Evolutionary conservation across 2,329 filamentous ascomycete genomes (phyloP).

Genomic region (Sporothrix inflata): DNA sequence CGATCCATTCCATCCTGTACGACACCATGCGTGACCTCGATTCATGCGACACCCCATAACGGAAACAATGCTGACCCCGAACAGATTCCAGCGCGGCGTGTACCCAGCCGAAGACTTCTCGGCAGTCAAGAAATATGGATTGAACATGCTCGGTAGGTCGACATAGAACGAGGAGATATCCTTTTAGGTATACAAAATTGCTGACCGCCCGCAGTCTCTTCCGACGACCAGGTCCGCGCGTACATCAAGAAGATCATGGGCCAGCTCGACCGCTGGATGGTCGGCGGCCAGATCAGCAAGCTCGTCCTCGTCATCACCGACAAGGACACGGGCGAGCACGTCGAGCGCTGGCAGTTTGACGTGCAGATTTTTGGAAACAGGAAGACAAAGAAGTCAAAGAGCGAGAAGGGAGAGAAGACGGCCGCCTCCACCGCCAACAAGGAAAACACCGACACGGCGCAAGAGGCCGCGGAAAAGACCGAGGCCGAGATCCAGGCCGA

Average conservation of each 20-base stretch:
- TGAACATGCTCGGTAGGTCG: slow-evolving; percentile 89
- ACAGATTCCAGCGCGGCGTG: slow-evolving; percentile 79
- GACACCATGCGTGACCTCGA: slow-evolving; percentile 35
- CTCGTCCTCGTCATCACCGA: slow-evolving; percentile 95
- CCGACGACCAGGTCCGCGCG: slow-evolving; percentile 96
- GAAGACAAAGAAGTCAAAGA: slow-evolving; percentile 35
- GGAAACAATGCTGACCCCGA: neutral
- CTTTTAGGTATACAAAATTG: too few species aligned
- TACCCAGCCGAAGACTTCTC: slow-evolving; percentile 97
- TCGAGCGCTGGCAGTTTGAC: slow-evolving; percentile 98
- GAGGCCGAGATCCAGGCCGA: slow-evolving; percentile 93
- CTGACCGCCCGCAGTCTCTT: slow-evolving; percentile 65
- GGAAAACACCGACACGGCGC: slow-evolving; percentile 38
- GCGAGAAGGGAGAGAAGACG: neutral
- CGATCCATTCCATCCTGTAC: slow-evolving; percentile 93
- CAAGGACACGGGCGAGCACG: slow-evolving; percentile 94
- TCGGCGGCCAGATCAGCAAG: slow-evolving; percentile 94
- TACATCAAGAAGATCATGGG: slow-evolving; percentile 99
- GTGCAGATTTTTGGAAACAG: slow-evolving; percentile 48
- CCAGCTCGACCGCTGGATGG: slow-evolving; percentile 97
- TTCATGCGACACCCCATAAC: too few species aligned
- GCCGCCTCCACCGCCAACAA: slow-evolving; percentile 43
- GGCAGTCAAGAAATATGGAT: slow-evolving; percentile 97
- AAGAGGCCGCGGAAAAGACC: slow-evolving; percentile 71
- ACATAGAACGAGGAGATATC: too few species aligned